Base-by-base conservation (phyloP, 2,329 filamentous ascomycete genomes). In the Gaeumannomyces sp. region DNA sequence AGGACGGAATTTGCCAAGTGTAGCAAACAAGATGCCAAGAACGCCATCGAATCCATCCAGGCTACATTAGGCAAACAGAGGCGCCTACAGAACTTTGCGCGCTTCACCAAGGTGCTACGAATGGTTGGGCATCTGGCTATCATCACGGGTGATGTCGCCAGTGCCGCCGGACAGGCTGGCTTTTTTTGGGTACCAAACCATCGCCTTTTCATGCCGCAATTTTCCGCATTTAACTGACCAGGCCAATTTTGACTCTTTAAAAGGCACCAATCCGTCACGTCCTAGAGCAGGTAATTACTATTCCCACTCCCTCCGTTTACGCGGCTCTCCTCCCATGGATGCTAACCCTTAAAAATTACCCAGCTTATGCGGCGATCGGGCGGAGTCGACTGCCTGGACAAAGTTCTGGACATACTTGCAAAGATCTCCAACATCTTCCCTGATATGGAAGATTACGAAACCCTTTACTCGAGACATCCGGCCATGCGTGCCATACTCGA, bases 211-310 rank as follows among this genome's bases (percentile, higher is more conserved):
- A n/a, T n/a, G n/a, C 35, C 14, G 28, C 13, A 6, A 22, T 60
- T 33, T 33, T 33, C 58, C 29, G 25, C 25, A 14, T 57, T 7
- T n/a, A 7, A 53, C 45, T 53, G 8, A n/a, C 14, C 45, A 16
- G 45, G 16, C 8, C n/a, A 13, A 1, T 4, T 25, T 59, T 33
- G 13, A 22, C 1, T 11, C 56, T 8, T 16, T 58, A 22, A 58
- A 19, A 58, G 56, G 56, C 56, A 19, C 56, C 56, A 13, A 58
- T 58, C 25, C 56, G 56, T 58, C 28, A 58, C 56, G 56, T 58
- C 56, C 56, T 58, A 13, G 56, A 58, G 19, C 56, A 58, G n/a
- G 56, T 58, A 58, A n/a, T 22, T 27, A 58, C 28, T 8, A 25
- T 58, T 13, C 11, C 28, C 14, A 58, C n/a, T 13, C 28, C 56